These are phyloP conservation scores for Arthrobotrys iridis DNA, from an alignment of 2,329 filamentous ascomycete genomes.

Conservation along the genomic window DNA sequence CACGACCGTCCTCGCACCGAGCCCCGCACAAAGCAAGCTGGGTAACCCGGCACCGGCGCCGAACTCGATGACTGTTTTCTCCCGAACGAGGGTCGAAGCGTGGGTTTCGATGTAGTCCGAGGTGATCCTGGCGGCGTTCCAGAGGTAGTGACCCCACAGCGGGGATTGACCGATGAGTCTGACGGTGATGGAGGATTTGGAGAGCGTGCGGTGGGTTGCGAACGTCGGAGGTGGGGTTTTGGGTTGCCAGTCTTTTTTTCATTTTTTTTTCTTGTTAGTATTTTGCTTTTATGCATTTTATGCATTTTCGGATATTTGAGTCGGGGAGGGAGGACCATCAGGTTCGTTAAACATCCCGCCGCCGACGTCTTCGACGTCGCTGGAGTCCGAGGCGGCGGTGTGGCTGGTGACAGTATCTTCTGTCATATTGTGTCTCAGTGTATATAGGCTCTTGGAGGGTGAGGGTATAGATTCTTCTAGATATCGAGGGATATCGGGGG, in stretches of 20 bases:
- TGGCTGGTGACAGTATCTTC: background rate
- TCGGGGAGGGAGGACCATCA: conserved; percentile 23
- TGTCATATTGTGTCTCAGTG: conserved; percentile 1
- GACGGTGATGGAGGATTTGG: conserved; percentile 69
- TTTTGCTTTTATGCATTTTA: background rate
- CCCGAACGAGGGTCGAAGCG: conserved; percentile 69
- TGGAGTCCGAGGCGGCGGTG: conserved; percentile 1
- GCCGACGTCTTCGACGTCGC: conserved; percentile 22
- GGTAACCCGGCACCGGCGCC: conserved; percentile 89
- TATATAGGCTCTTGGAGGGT: background rate
- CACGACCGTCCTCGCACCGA: conserved; percentile 70
- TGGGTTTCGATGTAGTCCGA: conserved; percentile 79
- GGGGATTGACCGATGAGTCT: conserved; percentile 87
- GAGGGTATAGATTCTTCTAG: background rate
- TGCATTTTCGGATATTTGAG: background rate
- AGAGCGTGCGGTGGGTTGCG: conserved; percentile 75
- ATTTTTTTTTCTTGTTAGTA: no score
- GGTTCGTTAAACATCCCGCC: conserved; percentile 38
- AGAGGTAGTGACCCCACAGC: conserved; percentile 87
- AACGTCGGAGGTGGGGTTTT: conserved; percentile 79
- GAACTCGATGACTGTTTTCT: conserved; percentile 82
- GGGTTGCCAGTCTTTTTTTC: conserved; percentile 76
- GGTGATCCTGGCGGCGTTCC: conserved; percentile 86
- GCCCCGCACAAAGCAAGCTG: conserved; percentile 77
- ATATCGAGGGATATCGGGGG: no score